Base-by-base conservation (phyloP, 371 early-diverging fungal genomes). In the Entomophthora muscae region DNA sequence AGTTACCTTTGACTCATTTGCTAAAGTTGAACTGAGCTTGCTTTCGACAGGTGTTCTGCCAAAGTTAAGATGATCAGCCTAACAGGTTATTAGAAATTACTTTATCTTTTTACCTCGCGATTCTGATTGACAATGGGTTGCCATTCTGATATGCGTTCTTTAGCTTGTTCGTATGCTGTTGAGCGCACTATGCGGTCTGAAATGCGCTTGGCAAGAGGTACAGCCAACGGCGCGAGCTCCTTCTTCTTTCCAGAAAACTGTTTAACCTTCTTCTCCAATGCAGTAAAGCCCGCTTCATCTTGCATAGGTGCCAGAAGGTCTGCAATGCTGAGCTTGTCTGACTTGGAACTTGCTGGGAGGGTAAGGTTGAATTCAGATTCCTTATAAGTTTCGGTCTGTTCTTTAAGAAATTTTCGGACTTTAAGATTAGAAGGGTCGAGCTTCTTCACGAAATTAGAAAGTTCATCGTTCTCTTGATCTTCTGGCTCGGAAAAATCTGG, bases 81-180 rank as follows among this genome's bases (percentile, higher is more conserved):
- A 67, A 52, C 42, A 42, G 42, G 5, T 42, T 42, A 42, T 26
- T n/a, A 27, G 23, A 42, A 2, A 22, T 3, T 12, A 24, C 26
- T 23, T 52, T 72, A 67, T 1, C 13, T 28, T 13, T 32, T 58
- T 58, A 58, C 59, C 66, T 82, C 78, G 51, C 94, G 82, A 72
- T 91, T 91, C 70, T 83, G 74, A 57, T 85, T 78, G 22, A 96
- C 86, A 2, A 87, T 74, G 13, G 83, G 75, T 63, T 83, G 76
- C 96, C 97, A 97, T 68, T 90, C 85, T 21, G 79, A 69, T 13
- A 97, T 73, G 24, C 85, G 84, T 68, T 90, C 85, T 32, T 83
- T 90, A 32, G 90, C 73, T 66, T 82, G 76, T 17, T 76, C 75
- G 62, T 87, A 89, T 10, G 96, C 98, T 1, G 82, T 95, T 64